phyloP scores from a whole-genome alignment of 441 rosid genomes.

The Croton laevigatus region DNA sequence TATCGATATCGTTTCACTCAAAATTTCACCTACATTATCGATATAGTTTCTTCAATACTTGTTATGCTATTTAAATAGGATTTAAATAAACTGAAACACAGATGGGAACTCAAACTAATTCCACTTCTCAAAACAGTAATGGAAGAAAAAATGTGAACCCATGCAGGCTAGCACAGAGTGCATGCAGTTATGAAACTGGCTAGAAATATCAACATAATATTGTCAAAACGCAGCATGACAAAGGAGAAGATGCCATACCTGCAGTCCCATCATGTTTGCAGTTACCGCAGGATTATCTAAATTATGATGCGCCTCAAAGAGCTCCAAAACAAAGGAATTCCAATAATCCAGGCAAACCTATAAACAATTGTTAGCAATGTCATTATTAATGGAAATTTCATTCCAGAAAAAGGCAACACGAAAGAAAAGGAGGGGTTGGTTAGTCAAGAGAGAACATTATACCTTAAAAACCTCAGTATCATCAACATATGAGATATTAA shows the following conservation, averaged over 20 bases:
- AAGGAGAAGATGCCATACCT: conserved; percentile 41
- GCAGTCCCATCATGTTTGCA: conserved; percentile 80
- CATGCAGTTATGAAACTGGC: neutral
- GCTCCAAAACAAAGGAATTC: conserved; percentile 90
- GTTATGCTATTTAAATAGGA: neutral
- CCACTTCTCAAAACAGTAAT: too few relatives aligned
- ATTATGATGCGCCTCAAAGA: conserved; percentile 84
- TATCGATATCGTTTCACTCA: too few relatives aligned
- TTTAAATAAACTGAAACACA: neutral
- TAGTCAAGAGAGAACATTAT: neutral
- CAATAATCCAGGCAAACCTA: conserved; percentile 99
- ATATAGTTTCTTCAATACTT: neutral
- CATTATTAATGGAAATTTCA: neutral
- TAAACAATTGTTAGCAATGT: conserved; percentile 17
- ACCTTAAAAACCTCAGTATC: conserved; percentile 99
- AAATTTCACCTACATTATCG: neutral
- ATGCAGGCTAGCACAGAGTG: neutral
- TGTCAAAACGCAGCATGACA: conserved; percentile 1
- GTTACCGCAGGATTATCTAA: conserved; percentile 80
- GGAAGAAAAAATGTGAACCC: neutral
- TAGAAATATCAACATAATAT: conserved; percentile 5
- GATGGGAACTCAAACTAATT: too few relatives aligned
- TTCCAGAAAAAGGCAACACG: conserved; percentile 11
- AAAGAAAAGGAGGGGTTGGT: neutral
- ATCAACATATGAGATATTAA: conserved; percentile 91